Conservation (phyloP, 2,329 filamentous ascomycete species). For the Lomentospora prolificans region DNA sequence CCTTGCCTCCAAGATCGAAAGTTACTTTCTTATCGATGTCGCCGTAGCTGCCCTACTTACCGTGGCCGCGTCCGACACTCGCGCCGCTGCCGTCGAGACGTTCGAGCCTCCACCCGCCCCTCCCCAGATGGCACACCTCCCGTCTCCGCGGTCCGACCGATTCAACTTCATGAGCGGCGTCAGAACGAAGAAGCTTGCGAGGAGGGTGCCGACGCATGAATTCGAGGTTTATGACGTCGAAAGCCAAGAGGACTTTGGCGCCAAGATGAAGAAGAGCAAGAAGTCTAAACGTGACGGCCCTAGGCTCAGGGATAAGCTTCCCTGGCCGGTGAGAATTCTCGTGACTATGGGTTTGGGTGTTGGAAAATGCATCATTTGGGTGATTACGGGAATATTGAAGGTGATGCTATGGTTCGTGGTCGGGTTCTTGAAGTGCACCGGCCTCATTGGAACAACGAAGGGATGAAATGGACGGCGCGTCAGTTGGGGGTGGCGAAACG, state of each 20-base stretch:
- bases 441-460: slow-evolving; percentile 13
- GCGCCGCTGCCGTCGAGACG: slow-evolving; percentile 33
- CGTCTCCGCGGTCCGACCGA: slow-evolving; percentile 11
- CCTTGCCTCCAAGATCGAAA: slow-evolving; percentile 48
- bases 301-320: slow-evolving; percentile 35
- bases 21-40: slow-evolving; percentile 53
- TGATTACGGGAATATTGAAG: slow-evolving; percentile 45
- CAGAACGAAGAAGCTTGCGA: slow-evolving; percentile 19
- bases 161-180: slow-evolving; percentile 4
- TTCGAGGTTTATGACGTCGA: slow-evolving; percentile 51
- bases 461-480: not conserved
- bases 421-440: slow-evolving; percentile 40
- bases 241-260: slow-evolving; percentile 35
- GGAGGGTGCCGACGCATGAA: slow-evolving; percentile 38
- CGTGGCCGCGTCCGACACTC: slow-evolving; percentile 47
- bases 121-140: slow-evolving; percentile 15
- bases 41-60: slow-evolving; percentile 50
- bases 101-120: slow-evolving; percentile 49
- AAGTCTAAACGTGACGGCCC: slow-evolving; percentile 13
- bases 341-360: slow-evolving; percentile 41
- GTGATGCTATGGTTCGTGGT: slow-evolving; percentile 39
- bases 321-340: slow-evolving; percentile 35
- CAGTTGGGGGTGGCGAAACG: not conserved
- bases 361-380: slow-evolving; percentile 51
- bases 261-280: not conserved